A percentile compares a stretch with the other conserved stretches of the same genome.
These are phyloP conservation scores for Pichia sp. DNA, from an alignment of 1,139 yeast species.

Conservation along the genomic window DNA sequence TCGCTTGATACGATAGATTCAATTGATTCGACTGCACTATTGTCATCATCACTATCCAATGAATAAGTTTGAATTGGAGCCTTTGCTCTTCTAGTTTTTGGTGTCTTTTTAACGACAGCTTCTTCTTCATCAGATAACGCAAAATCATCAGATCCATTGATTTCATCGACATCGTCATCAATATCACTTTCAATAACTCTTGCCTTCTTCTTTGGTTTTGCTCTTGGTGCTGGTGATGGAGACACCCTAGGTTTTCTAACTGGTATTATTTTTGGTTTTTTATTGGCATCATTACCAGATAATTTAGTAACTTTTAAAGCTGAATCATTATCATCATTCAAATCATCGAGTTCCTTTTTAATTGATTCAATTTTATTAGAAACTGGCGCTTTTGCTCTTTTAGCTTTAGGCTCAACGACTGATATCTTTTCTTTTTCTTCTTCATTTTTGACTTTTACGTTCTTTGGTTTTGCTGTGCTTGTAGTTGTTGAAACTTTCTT, in stretches of 20 bases:
- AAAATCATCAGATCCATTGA: constrained; percentile 10
- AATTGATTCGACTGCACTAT: not conserved
- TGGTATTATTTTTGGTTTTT: not conserved
- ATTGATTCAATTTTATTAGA: not conserved
- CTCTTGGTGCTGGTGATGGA: not conserved
- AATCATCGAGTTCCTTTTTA: constrained; percentile 15
- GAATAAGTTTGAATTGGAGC: constrained; percentile 7
- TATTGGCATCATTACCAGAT: not conserved
- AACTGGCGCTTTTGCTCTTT: not conserved
- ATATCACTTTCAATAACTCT: constrained; percentile 12
- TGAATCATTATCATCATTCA: constrained; percentile 24
- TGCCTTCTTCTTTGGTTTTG: constrained; percentile 6
- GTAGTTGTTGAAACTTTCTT: constrained; percentile 3
- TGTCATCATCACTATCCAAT: constrained; percentile 13
- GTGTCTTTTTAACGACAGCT: constrained; percentile 16
- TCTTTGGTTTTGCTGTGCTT: constrained; percentile 4
- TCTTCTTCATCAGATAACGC: constrained; percentile 8
- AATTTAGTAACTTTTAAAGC: constrained; percentile 20
- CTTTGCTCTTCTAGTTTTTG: constrained; percentile 1
- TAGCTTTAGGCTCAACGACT: not conserved
- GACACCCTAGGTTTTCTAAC: not conserved
- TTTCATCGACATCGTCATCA: constrained; percentile 17
- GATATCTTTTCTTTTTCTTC: not conserved
- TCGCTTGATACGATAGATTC: not conserved
- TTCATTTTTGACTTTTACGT: constrained; percentile 7